phyloP scores from a whole-genome alignment of 139 green algal species.

The Nannochloris sp. region DNA sequence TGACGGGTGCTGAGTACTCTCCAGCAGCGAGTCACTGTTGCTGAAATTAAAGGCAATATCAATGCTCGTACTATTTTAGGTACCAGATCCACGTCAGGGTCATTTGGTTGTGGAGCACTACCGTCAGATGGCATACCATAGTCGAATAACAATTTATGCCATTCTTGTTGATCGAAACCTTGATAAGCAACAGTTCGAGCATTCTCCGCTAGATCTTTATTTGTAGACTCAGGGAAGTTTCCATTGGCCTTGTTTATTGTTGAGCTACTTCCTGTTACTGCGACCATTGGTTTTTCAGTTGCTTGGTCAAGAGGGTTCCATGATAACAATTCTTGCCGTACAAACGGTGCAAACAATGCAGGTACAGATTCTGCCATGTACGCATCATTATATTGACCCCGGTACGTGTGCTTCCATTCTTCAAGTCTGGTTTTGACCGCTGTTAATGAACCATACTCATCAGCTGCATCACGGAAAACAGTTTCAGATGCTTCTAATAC shows the following conservation, averaged over 20 bases:
- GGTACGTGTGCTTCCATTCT: slow-evolving; percentile 50
- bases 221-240: too few relatives aligned
- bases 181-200: neutral
- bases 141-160: slow-evolving; percentile 79
- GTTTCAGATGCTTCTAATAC: slow-evolving; percentile 20
- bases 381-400: slow-evolving; percentile 61
- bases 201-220: too few relatives aligned
- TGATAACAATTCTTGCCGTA: slow-evolving; percentile 79
- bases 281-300: too few relatives aligned
- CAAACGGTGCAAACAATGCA: slow-evolving; percentile 88
- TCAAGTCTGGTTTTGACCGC: slow-evolving; percentile 58
- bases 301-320: slow-evolving; percentile 75
- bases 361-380: slow-evolving; percentile 68
- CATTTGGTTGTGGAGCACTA: slow-evolving; percentile 28
- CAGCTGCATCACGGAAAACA: slow-evolving; percentile 76
- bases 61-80: slow-evolving; percentile 68
- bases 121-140: slow-evolving; percentile 49
- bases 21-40: slow-evolving; percentile 48
- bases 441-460: slow-evolving; percentile 60
- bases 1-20: slow-evolving; percentile 45
- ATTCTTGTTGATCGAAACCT: slow-evolving; percentile 57
- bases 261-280: neutral
- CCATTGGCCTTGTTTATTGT: too few relatives aligned
- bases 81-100: slow-evolving; percentile 70
- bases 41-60: slow-evolving; percentile 64